A percentile compares a stretch with the other conserved stretches of the same genome.
phyloP scores from a whole-genome alignment of 345 rosid species.

The Salix purpurea region DNA sequence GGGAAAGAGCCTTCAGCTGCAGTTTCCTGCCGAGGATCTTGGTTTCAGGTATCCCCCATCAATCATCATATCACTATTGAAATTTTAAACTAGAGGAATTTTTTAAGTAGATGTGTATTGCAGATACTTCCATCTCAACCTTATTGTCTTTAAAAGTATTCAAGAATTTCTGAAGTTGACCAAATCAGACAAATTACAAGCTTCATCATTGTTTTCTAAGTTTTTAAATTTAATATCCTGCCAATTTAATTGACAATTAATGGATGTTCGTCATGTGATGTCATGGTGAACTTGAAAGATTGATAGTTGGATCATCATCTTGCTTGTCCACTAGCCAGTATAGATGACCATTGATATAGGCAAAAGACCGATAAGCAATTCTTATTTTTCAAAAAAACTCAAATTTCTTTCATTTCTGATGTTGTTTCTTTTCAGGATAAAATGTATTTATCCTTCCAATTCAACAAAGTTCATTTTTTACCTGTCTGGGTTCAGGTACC shows the following conservation, averaged over 20 bases:
- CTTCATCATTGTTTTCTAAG: not conserved
- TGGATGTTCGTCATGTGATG: not conserved
- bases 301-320: not conserved
- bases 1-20: conserved; percentile 93
- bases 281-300: not conserved
- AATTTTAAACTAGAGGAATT: not conserved
- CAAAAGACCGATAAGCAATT: not conserved
- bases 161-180: not conserved
- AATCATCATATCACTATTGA: too few species aligned
- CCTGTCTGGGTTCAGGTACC: conserved; percentile 48
- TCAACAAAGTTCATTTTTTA: not conserved
- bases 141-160: not conserved
- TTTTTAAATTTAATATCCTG: not conserved
- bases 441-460: not conserved
- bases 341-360: too few species aligned
- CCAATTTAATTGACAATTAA: not conserved
- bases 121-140: not conserved
- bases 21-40: conserved; percentile 99
- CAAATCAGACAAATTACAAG: not conserved
- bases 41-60: conserved; percentile 68
- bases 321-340: not conserved
- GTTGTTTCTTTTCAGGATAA: not conserved
- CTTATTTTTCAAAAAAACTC: not conserved
- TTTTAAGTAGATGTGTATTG: not conserved
- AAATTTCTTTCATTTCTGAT: not conserved